Percentiles rank a stretch among this genome's conserved stretches.
Conservation (phyloP, 1,284 basidiomycete species). For the Puccinia novopanici region DNA sequence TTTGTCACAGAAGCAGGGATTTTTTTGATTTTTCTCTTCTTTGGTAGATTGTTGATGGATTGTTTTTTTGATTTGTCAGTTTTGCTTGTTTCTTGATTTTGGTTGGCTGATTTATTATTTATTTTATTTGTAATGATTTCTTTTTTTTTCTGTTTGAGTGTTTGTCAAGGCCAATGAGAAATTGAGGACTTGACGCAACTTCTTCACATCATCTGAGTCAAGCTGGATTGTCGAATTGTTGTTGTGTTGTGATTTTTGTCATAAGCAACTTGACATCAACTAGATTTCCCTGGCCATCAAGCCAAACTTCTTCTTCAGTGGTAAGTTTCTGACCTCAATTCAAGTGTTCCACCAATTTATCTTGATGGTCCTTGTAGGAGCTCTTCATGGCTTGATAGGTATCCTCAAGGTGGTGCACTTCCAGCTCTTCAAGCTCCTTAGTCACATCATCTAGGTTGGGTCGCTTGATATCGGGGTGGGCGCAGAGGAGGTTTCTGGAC, state of each 20-base stretch:
- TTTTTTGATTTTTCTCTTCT: not conserved
- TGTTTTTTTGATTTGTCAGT: not conserved
- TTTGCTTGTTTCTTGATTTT: not conserved
- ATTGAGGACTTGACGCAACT: not conserved
- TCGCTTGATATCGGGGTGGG: not conserved
- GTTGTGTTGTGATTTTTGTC: not conserved
- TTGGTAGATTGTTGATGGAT: not conserved
- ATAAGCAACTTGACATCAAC: constrained; percentile 2
- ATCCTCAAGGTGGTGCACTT: not conserved
- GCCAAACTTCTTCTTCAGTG: not conserved
- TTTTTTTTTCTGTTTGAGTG: not conserved
- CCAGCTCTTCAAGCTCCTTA: not conserved
- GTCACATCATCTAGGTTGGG: not conserved
- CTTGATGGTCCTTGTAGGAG: not conserved
- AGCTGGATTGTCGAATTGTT: constrained; percentile 1
- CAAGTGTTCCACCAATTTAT: not conserved
- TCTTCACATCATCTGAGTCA: not conserved
- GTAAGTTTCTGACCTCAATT: not conserved
- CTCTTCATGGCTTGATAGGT: not conserved
- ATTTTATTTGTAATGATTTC: no score
- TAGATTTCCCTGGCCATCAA: constrained; percentile 19
- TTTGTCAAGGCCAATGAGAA: not conserved
- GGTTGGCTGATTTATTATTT: not conserved
- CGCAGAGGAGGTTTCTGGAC: not conserved
- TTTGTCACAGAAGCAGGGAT: not conserved